phyloP scores from a whole-genome alignment of 139 green algal genomes.

The Micromonas pusilla region DNA sequence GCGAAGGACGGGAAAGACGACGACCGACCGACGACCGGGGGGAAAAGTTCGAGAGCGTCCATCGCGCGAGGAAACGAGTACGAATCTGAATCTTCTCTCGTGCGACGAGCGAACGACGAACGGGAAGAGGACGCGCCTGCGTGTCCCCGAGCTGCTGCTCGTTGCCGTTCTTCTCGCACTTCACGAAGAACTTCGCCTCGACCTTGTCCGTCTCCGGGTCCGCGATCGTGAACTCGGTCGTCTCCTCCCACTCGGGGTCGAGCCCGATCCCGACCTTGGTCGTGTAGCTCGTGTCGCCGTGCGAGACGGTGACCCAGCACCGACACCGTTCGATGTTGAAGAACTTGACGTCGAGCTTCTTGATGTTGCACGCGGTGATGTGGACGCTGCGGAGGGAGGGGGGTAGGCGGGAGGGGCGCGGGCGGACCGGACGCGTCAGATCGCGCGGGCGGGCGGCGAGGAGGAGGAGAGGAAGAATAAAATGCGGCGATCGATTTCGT shows the following conservation, averaged over 20 bases:
- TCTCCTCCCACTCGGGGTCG: constrained; percentile 48
- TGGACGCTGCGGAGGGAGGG: no score
- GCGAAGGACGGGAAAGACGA: no score
- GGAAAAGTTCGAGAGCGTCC: no score
- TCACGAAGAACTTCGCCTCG: constrained; percentile 38
- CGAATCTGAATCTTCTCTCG: no score
- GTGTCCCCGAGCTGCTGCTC: constrained; percentile 20
- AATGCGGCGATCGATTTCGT: no score
- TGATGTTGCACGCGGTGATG: constrained; percentile 37
- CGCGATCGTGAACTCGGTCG: constrained; percentile 39
- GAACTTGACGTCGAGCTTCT: constrained; percentile 52
- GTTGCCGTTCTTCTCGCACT: constrained; percentile 45
- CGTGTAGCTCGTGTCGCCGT: constrained; percentile 35
- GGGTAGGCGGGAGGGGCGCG: background rate
- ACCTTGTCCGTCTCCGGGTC: constrained; percentile 41
- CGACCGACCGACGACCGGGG: no score
- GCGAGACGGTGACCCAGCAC: constrained; percentile 33
- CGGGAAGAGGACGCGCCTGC: no score
- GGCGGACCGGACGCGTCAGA: background rate
- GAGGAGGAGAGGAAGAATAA: no score
- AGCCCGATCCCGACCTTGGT: constrained; percentile 27
- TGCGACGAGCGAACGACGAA: no score
- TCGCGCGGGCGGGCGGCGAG: no score
- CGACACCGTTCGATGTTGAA: constrained; percentile 45
- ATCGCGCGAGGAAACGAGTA: no score